Evolutionary conservation across 371 early-diverging fungal species (phyloP).

Genomic region (Apophysomyces trapeziformis): DNA sequence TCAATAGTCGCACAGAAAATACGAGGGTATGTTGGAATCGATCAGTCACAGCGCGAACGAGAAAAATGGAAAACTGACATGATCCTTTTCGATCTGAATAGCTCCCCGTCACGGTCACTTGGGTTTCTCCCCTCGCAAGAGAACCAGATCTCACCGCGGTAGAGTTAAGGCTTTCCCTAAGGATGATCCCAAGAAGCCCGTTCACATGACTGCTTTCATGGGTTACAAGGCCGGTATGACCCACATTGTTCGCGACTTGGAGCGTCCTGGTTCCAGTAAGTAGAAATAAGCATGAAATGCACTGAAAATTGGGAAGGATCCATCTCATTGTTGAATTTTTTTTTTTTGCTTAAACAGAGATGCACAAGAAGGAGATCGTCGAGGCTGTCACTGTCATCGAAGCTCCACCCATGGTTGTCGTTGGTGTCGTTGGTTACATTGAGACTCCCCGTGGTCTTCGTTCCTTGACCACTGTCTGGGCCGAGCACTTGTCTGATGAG

Average conservation of each 20-base stretch:
- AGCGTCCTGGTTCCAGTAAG: conserved; percentile 96
- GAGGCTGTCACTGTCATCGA: conserved; percentile 99
- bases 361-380: conserved; percentile 99
- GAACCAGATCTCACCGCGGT: conserved; percentile 94
- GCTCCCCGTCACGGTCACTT: conserved; percentile 98
- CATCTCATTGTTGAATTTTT: background rate
- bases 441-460: conserved; percentile 98
- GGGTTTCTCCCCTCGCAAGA: conserved; percentile 99
- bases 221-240: conserved; percentile 99
- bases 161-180: conserved; percentile 98
- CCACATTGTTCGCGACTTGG: conserved; percentile 99
- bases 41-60: background rate
- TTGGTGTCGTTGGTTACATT: conserved; percentile 99
- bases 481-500: conserved; percentile 98
- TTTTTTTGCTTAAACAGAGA: conserved; percentile 59
- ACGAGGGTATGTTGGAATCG: conserved; percentile 1
- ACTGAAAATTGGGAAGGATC: background rate
- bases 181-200: conserved; percentile 96
- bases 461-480: conserved; percentile 98
- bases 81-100: conserved; percentile 13
- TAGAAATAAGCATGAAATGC: conserved; percentile 1
- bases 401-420: conserved; percentile 97
- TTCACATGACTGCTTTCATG: conserved; percentile 99
- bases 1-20: conserved; percentile 7
- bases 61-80: background rate